Percentiles rank a stretch among this genome's conserved stretches.
Conservation (phyloP, 1,284 basidiomycete genomes). For the Chiua sp. region DNA sequence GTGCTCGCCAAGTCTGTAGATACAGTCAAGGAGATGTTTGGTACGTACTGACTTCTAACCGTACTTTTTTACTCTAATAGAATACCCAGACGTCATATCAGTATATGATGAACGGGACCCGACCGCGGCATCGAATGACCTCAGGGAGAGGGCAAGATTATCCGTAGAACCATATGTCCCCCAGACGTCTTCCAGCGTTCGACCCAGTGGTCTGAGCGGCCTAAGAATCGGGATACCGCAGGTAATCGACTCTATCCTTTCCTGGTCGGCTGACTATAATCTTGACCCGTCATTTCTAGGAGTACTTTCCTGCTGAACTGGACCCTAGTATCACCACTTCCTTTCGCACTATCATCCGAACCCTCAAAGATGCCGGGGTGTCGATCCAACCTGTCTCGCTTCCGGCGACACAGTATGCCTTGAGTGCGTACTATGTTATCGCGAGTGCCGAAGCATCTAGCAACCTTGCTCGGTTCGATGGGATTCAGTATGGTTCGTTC, state of each 20-base stretch:
- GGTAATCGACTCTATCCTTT: constrained; percentile 29
- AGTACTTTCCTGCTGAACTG: constrained; percentile 85
- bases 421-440: constrained; percentile 96
- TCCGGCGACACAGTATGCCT: constrained; percentile 77
- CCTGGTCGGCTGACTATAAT: neutral
- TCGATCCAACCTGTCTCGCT: constrained; percentile 77
- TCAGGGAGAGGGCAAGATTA: constrained; percentile 40
- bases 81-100: constrained; percentile 61
- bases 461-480: constrained; percentile 92
- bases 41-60: constrained; percentile 42
- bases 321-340: constrained; percentile 52
- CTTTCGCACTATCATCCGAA: constrained; percentile 53
- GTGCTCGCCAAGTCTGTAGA: constrained; percentile 67
- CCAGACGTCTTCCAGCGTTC: constrained; percentile 19
- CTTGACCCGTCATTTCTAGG: constrained; percentile 43
- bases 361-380: constrained; percentile 69
- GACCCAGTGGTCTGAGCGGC: constrained; percentile 34
- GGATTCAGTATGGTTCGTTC: constrained; percentile 70
- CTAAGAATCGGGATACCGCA: constrained; percentile 69
- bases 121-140: constrained; percentile 62
- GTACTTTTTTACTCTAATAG: constrained; percentile 4
- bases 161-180: constrained; percentile 19
- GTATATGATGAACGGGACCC: constrained; percentile 79
- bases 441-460: constrained; percentile 95
- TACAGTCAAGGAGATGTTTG: constrained; percentile 61